Evolutionary conservation across 2,329 filamentous ascomycete species (phyloP), one percentile per base, ranked within the genome.

Genomic region (Capronia americana): DNA sequence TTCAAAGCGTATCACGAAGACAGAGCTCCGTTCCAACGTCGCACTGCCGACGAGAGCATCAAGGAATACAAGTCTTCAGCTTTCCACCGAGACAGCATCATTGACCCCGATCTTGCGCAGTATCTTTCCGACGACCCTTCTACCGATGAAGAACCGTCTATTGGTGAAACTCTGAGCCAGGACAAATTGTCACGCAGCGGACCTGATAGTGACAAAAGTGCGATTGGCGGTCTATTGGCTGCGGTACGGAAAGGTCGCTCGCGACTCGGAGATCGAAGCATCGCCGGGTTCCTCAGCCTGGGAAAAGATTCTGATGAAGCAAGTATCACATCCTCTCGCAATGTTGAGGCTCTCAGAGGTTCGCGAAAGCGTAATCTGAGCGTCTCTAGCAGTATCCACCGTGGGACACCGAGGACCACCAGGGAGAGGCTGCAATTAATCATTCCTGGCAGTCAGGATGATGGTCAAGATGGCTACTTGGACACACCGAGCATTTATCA

Each of bases 81-180:
- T n/a, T 98, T 99, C 73, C 95, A 99, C 76, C 93, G 95, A 75
- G 95, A 99, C 81, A 98, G 95, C 75, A 97, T 99, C 72, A 98
- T 99, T 72, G 95, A 99, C 75, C 95, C 95, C 1, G 95, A 99
- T 74, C 82, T 99, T 61, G 94, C 93, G 4, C 91, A 92, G 38
- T 99, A 96, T 79, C 91, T 99, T 84, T 99, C 95, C 6, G 95
- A 99, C 76, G 89, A 92, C 72, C 93, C 92, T 56, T 97, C 93
- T 1, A 97, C 92, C 73, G 94, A 91, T 44, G 93, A 97, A 73
- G 93, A 99, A 71, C 92, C 96, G 73, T 90, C 93, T 79, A 93
- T 90, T 74, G 90, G 97, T 12, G 91, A 96, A 78, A 89, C 91
- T 1, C 88, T 93, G n/a, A 87, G 85, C 64, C 85, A 86, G 55